Evolutionary conservation across 179 eudicot species (phyloP).

Genomic region (Spergularia azorica): DNA sequence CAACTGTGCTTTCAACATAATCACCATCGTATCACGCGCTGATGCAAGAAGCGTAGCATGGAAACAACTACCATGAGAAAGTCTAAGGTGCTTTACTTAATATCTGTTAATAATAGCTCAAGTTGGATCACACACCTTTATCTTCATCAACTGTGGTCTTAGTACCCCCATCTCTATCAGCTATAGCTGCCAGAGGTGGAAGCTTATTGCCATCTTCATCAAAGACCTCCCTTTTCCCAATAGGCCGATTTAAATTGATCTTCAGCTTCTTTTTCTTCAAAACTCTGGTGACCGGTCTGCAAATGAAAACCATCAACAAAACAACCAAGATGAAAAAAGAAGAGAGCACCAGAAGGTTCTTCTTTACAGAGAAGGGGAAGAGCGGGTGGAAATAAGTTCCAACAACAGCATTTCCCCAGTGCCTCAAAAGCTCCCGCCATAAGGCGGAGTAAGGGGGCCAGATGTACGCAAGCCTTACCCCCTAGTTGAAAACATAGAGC

Average conservation of each 20-base stretch:
- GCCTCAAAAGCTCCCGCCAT: too few relatives aligned
- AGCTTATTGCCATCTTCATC: conserved; percentile 83
- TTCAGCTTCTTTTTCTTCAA: conserved; percentile 87
- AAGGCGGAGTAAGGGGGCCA: too few relatives aligned
- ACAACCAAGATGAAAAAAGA: not conserved
- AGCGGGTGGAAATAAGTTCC: too few relatives aligned
- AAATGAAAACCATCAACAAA: conserved; percentile 18
- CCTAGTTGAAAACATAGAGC: too few relatives aligned
- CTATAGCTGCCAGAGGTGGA: conserved; percentile 78
- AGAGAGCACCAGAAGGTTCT: too few relatives aligned
- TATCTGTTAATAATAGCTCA: not conserved
- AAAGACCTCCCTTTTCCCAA: conserved; percentile 76
- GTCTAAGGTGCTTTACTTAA: not conserved
- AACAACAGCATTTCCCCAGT: too few relatives aligned
- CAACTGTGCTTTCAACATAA: too few relatives aligned
- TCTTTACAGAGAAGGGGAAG: too few relatives aligned
- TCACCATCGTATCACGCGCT: too few relatives aligned
- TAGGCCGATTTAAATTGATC: conserved; percentile 79
- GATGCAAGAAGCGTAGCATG: not conserved
- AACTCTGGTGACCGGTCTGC: conserved; percentile 65
- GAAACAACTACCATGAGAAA: not conserved
- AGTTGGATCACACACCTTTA: conserved; percentile 45
- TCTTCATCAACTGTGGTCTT: conserved; percentile 47
- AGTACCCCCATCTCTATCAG: conserved; percentile 37
- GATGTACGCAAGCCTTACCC: too few relatives aligned